A percentile compares a stretch with the other conserved stretches of the same genome.
These are phyloP conservation scores for Magnusiomyces ingens DNA, from an alignment of 1,139 yeast species.

Conservation along the genomic window DNA sequence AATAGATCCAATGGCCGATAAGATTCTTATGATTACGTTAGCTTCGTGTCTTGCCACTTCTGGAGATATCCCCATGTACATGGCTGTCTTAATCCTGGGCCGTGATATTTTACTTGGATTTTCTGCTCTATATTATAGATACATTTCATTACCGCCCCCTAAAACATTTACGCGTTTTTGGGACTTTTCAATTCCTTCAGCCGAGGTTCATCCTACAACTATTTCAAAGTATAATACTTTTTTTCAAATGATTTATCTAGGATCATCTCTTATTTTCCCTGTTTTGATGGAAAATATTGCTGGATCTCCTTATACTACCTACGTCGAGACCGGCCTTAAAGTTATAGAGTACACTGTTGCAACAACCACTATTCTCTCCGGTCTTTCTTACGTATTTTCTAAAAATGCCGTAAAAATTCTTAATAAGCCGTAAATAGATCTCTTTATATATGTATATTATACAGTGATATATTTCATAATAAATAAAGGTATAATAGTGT, in stretches of 20 bases:
- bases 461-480: not conserved
- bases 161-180: constrained; percentile 64
- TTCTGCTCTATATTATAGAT: constrained; percentile 71
- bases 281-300: constrained; percentile 35
- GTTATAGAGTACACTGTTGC: constrained; percentile 60
- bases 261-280: constrained; percentile 63
- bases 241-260: constrained; percentile 86
- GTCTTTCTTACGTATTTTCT: constrained; percentile 65
- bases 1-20: constrained; percentile 94
- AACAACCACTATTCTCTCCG: constrained; percentile 70
- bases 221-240: constrained; percentile 86
- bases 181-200: constrained; percentile 76
- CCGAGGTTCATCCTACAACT: constrained; percentile 82
- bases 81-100: constrained; percentile 75
- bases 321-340: constrained; percentile 15
- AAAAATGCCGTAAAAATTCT: constrained; percentile 57
- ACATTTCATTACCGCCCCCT: constrained; percentile 67
- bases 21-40: constrained; percentile 78
- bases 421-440: constrained; percentile 2
- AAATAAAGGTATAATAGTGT: not conserved
- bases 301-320: constrained; percentile 16
- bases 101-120: constrained; percentile 71
- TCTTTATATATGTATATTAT: not conserved
- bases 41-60: constrained; percentile 69
- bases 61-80: constrained; percentile 49